Evolutionary conservation across 345 rosid genomes (phyloP).

Genomic region (Murraya koenigii): DNA sequence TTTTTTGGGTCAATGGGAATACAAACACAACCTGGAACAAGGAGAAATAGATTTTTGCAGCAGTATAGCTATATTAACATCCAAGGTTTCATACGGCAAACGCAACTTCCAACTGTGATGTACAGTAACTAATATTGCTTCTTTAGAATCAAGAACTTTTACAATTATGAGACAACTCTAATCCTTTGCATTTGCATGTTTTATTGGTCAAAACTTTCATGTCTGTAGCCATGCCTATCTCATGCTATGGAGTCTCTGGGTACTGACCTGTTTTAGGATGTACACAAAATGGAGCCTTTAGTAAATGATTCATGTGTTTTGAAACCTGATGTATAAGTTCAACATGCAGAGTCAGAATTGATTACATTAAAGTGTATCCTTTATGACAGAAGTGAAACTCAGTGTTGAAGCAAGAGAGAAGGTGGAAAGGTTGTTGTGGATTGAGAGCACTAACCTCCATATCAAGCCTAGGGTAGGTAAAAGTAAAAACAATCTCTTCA

Average conservation of each 20-base stretch:
- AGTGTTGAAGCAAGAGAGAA: not conserved
- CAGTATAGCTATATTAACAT: not conserved
- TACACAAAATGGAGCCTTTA: slow-evolving; percentile 95
- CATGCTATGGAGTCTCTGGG: not conserved
- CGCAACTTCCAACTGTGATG: not conserved
- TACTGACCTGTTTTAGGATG: slow-evolving; percentile 87
- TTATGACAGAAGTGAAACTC: not conserved
- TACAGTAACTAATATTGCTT: not conserved
- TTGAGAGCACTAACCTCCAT: slow-evolving; percentile 61
- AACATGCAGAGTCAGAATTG: not conserved
- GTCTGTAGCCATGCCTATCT: not conserved
- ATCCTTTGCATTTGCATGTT: slow-evolving; percentile 7
- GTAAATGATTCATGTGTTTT: slow-evolving; percentile 93
- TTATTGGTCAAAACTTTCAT: not conserved
- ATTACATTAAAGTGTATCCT: not conserved
- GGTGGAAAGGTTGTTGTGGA: not conserved
- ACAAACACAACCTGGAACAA: slow-evolving; percentile 72
- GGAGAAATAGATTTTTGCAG: not conserved
- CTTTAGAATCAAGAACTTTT: not conserved
- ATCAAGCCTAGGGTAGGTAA: slow-evolving; percentile 90
- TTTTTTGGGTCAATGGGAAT: slow-evolving; percentile 78
- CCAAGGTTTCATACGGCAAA: not conserved
- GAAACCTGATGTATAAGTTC: slow-evolving; percentile 55
- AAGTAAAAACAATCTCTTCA: slow-evolving; percentile 85
- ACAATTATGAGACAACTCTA: slow-evolving; percentile 2